Evolutionary conservation across 2,329 filamentous ascomycete species (phyloP), one percentile per base, ranked within the genome.

Genomic region (Rutstroemia sp.): DNA sequence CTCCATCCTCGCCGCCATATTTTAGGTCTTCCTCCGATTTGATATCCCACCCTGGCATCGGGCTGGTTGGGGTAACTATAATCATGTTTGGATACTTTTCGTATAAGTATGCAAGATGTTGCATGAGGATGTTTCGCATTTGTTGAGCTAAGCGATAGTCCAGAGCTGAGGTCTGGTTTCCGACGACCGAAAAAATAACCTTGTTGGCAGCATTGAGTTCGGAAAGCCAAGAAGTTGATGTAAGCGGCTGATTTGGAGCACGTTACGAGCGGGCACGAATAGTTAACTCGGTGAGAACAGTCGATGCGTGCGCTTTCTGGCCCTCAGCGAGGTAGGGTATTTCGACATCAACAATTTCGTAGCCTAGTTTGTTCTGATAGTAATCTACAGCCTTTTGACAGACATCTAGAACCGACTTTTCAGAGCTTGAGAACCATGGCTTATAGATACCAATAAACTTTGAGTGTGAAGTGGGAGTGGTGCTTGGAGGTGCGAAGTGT

Each of bases 21-120:
- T 74, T 74, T 10, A 83, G 74, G 44, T 88, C 84, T 10, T 74
- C 77, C 44, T 88, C 84, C 8, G 74, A 77, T 1, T 76, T 71
- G 39, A 81, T 80, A 3, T 64, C 59, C 87, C 88, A 95, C 12
- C 91, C 91, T 0, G 83, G 76, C 57, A 87, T 80, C 0, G 91
- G 88, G 3, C 82, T 82, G 1, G 89, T 91, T 0, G 92, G 92
- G 2, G 87, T 87, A 44, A 95, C 73, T 58, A 96, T 83, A 37
- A 96, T 73, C 58, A 96, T 73, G 19, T 87, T 88, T 0, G 89
- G 88, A 48, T 95, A 73, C 55, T 77, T 72, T 62, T 81, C 73
- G 73, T 84, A 96, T 1, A 95, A 73, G 63, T 78, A 76, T 0
- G 88, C 81, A 16, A 95, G 76, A 71, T 95, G 89, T 38, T 80